A percentile compares a stretch with the other conserved stretches of the same genome.
phyloP scores from a whole-genome alignment of 1,284 basidiomycete genomes.

The Fomes fomentarius region DNA sequence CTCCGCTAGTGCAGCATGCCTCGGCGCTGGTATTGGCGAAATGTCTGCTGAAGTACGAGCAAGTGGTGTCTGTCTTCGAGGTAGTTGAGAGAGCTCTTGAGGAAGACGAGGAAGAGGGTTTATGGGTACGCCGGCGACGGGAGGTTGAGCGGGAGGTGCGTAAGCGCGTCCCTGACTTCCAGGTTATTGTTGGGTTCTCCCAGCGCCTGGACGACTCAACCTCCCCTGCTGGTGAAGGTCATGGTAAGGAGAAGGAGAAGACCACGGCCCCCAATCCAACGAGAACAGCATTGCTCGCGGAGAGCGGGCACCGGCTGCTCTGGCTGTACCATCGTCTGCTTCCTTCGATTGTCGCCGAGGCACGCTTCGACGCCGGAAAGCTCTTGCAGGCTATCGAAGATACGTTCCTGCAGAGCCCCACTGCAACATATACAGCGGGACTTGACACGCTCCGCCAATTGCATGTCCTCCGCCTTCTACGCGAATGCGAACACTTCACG shows the following conservation, averaged over 20 bases:
- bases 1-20: slow-evolving; percentile 81
- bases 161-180: slow-evolving; percentile 80
- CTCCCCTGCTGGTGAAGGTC: slow-evolving; percentile 14
- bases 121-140: slow-evolving; percentile 64
- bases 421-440: slow-evolving; percentile 32
- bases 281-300: slow-evolving; percentile 66
- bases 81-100: slow-evolving; percentile 59
- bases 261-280: slow-evolving; percentile 35
- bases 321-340: slow-evolving; percentile 84
- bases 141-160: slow-evolving; percentile 81
- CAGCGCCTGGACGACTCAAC: slow-evolving; percentile 43
- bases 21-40: slow-evolving; percentile 76
- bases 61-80: slow-evolving; percentile 55
- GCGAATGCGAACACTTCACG: slow-evolving; percentile 74
- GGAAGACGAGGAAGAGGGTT: slow-evolving; percentile 63
- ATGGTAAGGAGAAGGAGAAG: slow-evolving; percentile 34
- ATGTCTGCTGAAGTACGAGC: slow-evolving; percentile 71
- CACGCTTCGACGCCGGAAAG: slow-evolving; percentile 86
- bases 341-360: slow-evolving; percentile 75
- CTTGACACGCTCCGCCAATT: slow-evolving; percentile 72
- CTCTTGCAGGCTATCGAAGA: slow-evolving; percentile 60
- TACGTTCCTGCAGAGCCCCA: slow-evolving; percentile 6
- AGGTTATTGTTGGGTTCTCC: slow-evolving; percentile 80
- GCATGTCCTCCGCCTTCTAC: slow-evolving; percentile 77
- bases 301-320: slow-evolving; percentile 79